These are phyloP conservation scores for Mallotus nudiflorus DNA, from an alignment of 345 rosid species.

Conservation along the genomic window DNA sequence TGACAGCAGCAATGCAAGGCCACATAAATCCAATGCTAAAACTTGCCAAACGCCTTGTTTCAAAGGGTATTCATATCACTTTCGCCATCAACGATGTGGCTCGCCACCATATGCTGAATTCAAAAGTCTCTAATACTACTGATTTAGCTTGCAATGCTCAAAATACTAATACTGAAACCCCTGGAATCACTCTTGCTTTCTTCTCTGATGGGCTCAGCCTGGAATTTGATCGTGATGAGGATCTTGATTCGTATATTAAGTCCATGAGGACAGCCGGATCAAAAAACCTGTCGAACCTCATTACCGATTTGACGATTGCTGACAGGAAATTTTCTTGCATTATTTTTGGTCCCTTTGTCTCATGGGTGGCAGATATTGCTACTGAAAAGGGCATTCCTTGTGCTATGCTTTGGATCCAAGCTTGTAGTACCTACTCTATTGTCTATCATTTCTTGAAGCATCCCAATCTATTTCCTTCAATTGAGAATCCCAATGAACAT, in stretches of 20 bases:
- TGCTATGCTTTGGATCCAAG: constrained; percentile 59
- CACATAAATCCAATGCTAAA: constrained; percentile 50
- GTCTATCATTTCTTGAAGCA: constrained; percentile 45
- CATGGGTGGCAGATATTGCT: constrained; percentile 55
- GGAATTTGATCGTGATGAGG: constrained; percentile 39
- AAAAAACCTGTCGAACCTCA: constrained; percentile 37
- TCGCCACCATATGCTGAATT: constrained; percentile 28
- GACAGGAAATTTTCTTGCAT: constrained; percentile 32
- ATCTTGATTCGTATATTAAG: not conserved
- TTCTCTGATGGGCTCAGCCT: constrained; percentile 47
- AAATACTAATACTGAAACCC: not conserved
- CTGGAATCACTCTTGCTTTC: constrained; percentile 35
- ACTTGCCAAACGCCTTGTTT: constrained; percentile 43
- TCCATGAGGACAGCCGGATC: constrained; percentile 35
- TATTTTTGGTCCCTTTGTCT: constrained; percentile 42
- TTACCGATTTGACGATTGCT: constrained; percentile 18
- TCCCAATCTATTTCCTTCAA: constrained; percentile 32
- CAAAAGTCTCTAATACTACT: constrained; percentile 5
- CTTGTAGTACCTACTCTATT: constrained; percentile 40
- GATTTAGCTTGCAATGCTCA: too few species aligned
- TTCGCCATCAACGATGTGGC: constrained; percentile 48
- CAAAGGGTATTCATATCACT: constrained; percentile 44
- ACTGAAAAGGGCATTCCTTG: constrained; percentile 43
- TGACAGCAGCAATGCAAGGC: constrained; percentile 45
- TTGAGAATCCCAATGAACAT: constrained; percentile 26